Evolutionary conservation across 2,329 filamentous ascomycete genomes (phyloP), one percentile per base, ranked within the genome.

Genomic region (Pyrenophora teres): DNA sequence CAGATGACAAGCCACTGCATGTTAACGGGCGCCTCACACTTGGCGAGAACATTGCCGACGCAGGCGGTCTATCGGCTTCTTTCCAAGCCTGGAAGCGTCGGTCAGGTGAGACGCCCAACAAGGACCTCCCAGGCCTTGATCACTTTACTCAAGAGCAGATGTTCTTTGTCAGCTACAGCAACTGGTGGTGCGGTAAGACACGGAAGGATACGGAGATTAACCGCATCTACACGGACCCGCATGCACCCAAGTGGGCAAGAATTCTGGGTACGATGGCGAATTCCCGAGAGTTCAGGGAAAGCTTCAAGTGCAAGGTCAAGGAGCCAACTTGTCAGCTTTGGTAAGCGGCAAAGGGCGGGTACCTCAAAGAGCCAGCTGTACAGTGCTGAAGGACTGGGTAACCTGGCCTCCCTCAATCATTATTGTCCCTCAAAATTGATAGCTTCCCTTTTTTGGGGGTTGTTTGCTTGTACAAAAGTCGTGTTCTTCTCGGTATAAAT

Each of bases 1-100:
- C 82, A 9, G 78, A 86, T 32, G 82, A 77, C 1, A 80, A 83
- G 54, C 76, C 79, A 3, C 74, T 87, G 0, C 81, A 85, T 54
- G 81, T 89, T 48, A 85, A 87, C 52, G 87, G 87, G 8, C 76
- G 75, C 19, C 75, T 84, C 12, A 89, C 87, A 0, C 74, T 89
- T 2, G 84, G 83, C 16, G 87, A 90, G 73, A 89, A 89, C 64
- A 86, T 90, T 63, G 86, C 87, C 1, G 87, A 90, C 68, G 84
- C 87, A 0, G 87, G 86, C 13, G 87, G 87, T 12, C 67, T 90
- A 0, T 78, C 80, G 6, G 83, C 85, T 0, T 78, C 85, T 0
- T 89, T 83, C 65, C 76, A 80, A 19, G 86, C 86, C 0, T 90
- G 87, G 87, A 81, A 85, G 67, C 81, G 80, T 56, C 79, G 80